Evolutionary conservation across 768 basidiomycete species (phyloP).

Genomic region (Rhodotorula diobovata): DNA sequence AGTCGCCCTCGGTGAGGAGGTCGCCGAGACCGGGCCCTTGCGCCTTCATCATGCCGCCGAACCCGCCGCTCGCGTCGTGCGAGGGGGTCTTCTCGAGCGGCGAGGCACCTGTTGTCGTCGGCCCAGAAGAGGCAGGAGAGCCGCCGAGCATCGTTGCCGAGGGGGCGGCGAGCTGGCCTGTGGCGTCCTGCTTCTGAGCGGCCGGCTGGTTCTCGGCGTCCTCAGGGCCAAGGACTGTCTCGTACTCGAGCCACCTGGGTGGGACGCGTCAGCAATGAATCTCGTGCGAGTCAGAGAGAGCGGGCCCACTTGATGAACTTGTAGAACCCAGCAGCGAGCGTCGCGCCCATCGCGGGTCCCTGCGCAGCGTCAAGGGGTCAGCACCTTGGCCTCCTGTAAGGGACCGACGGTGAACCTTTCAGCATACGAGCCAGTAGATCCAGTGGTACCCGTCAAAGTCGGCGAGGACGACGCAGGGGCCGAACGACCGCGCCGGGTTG

Average conservation of each 20-base stretch:
- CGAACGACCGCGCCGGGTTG: conserved; percentile 19
- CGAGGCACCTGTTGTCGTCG: too few species aligned
- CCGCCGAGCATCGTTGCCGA: conserved; percentile 1
- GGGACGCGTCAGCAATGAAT: neutral
- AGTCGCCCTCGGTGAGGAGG: neutral
- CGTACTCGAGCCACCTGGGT: conserved; percentile 26
- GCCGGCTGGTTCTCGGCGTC: neutral
- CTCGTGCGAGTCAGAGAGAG: too few species aligned
- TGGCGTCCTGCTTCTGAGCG: neutral
- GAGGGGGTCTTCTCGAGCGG: neutral
- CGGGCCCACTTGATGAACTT: conserved; percentile 20
- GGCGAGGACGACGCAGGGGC: conserved; percentile 26
- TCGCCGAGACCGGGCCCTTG: conserved; percentile 14
- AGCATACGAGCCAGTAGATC: neutral
- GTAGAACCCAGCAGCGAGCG: conserved; percentile 30
- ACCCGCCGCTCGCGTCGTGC: neutral
- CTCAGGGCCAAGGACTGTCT: conserved; percentile 29
- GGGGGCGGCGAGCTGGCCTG: conserved; percentile 7
- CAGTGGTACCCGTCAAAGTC: conserved; percentile 36
- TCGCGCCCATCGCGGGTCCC: conserved; percentile 3
- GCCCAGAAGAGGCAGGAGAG: neutral
- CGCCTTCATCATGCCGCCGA: neutral
- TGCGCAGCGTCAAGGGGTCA: neutral
- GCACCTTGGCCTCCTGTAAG: too few species aligned
- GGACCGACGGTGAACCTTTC: neutral